These are phyloP conservation scores for Suhomyces sp. DNA, from an alignment of 805 yeast species.

Conservation along the genomic window DNA sequence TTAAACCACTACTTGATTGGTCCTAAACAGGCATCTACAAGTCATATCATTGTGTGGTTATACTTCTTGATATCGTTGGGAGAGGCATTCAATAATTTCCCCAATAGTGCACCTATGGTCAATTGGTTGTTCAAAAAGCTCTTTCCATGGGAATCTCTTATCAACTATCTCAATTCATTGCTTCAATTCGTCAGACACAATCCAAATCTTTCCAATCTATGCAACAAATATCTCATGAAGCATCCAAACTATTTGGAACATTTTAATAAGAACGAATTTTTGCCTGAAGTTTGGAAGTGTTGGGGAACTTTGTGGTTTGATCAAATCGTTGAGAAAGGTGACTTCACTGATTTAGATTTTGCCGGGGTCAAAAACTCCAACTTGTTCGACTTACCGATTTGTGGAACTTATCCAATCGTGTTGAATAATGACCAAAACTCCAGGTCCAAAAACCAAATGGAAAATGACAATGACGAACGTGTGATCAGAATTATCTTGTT, in stretches of 20 bases:
- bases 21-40: slow-evolving; percentile 65
- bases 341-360: slow-evolving; percentile 45
- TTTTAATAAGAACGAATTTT: slow-evolving; percentile 56
- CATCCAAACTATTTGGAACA: slow-evolving; percentile 44
- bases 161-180: slow-evolving; percentile 61
- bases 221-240: slow-evolving; percentile 13
- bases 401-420: slow-evolving; percentile 47
- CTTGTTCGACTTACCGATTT: slow-evolving; percentile 62
- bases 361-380: slow-evolving; percentile 56
- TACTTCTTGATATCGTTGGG: slow-evolving; percentile 68
- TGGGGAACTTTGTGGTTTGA: slow-evolving; percentile 87
- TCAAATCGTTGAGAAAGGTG: slow-evolving; percentile 50
- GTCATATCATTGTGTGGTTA: slow-evolving; percentile 75
- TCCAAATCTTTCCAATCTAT: slow-evolving; percentile 15
- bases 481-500: slow-evolving; percentile 50
- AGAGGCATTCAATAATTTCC: slow-evolving; percentile 46
- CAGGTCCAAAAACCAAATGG: slow-evolving; percentile 23
- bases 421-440: slow-evolving; percentile 6
- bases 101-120: slow-evolving; percentile 47
- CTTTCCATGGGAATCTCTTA: slow-evolving; percentile 68
- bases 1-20: slow-evolving; percentile 64
- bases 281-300: slow-evolving; percentile 79
- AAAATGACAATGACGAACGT: slow-evolving; percentile 48
- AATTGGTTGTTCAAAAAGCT: slow-evolving; percentile 51
- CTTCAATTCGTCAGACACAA: slow-evolving; percentile 34